These are phyloP conservation scores for Coemansia sp. DNA, from an alignment of 192 early-diverging fungal genomes.

Conservation along the genomic window DNA sequence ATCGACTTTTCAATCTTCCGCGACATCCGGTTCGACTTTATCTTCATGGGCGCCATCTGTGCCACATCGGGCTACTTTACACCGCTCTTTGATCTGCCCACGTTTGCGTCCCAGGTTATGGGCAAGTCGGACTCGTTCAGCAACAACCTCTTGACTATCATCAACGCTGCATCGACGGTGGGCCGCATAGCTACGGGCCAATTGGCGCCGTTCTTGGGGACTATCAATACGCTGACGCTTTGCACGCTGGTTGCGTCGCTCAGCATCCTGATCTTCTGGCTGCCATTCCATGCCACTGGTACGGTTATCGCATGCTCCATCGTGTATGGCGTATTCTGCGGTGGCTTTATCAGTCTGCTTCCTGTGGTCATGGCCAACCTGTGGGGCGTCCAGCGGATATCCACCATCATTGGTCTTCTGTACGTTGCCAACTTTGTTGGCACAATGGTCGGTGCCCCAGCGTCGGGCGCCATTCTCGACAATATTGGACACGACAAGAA, in stretches of 20 bases:
- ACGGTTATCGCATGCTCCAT: constrained; percentile 54
- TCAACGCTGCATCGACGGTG: constrained; percentile 65
- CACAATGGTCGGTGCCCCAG: constrained; percentile 57
- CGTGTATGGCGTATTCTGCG: constrained; percentile 61
- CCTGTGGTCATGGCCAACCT: constrained; percentile 60
- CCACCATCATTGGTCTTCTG: constrained; percentile 60
- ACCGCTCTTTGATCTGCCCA: constrained; percentile 60
- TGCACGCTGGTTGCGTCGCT: constrained; percentile 51
- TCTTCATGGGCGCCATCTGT: constrained; percentile 51
- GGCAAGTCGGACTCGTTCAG: constrained; percentile 49
- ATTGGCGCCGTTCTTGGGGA: constrained; percentile 60
- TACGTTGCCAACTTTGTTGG: constrained; percentile 58
- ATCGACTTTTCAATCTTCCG: constrained; percentile 52
- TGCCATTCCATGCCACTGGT: constrained; percentile 52
- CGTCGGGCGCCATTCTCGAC: constrained; percentile 58
- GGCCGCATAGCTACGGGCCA: constrained; percentile 66
- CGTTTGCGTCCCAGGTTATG: constrained; percentile 35
- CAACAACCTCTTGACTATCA: constrained; percentile 64
- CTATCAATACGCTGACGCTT: constrained; percentile 61
- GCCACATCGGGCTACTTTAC: constrained; percentile 60
- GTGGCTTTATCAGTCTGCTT: constrained; percentile 58
- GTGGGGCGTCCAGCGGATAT: constrained; percentile 58
- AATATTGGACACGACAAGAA: constrained; percentile 42
- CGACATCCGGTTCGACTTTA: constrained; percentile 50
- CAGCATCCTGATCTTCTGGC: constrained; percentile 58